Percentiles rank a stretch among this genome's conserved stretches.
Conservation (phyloP, 345 rosid species). For the Brassica carinata region DNA sequence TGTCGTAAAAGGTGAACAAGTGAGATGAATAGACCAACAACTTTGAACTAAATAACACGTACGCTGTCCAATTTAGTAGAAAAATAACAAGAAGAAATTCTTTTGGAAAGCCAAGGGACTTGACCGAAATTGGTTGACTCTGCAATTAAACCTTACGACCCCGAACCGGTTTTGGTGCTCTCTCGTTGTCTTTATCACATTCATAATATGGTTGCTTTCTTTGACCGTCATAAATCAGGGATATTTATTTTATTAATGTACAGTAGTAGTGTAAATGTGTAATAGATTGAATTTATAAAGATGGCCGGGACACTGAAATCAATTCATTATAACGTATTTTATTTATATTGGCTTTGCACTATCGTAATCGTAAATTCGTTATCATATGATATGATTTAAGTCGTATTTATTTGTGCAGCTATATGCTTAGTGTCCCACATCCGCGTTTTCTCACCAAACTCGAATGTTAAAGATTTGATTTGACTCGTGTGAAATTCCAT, state of each 20-base stretch:
- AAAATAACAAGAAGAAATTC: conserved; percentile 6
- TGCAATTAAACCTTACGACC: conserved; percentile 25
- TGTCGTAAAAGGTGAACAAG: conserved; percentile 30
- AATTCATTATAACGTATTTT: neutral
- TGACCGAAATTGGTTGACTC: conserved; percentile 37
- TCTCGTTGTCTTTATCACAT: neutral
- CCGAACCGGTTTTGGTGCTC: conserved; percentile 32
- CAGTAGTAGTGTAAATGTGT: neutral
- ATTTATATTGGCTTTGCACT: conserved; percentile 19
- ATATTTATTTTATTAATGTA: neutral
- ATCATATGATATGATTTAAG: neutral
- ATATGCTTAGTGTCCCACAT: conserved; percentile 15
- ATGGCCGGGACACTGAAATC: conserved; percentile 14
- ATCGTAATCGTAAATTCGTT: conserved; percentile 17
- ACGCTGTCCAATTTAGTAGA: conserved; percentile 3
- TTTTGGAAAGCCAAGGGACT: conserved; percentile 24
- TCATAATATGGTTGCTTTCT: conserved; percentile 34
- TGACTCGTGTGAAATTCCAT: conserved; percentile 29
- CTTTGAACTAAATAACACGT: conserved; percentile 1
- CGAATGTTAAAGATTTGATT: conserved; percentile 30
- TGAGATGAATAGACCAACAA: conserved; percentile 16
- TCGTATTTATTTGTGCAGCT: neutral
- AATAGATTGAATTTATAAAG: neutral
- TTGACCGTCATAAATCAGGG: conserved; percentile 29
- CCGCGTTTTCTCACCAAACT: conserved; percentile 25